Conservation (phyloP, 169 alveolate genomes). For the Plasmodium ovale region DNA sequence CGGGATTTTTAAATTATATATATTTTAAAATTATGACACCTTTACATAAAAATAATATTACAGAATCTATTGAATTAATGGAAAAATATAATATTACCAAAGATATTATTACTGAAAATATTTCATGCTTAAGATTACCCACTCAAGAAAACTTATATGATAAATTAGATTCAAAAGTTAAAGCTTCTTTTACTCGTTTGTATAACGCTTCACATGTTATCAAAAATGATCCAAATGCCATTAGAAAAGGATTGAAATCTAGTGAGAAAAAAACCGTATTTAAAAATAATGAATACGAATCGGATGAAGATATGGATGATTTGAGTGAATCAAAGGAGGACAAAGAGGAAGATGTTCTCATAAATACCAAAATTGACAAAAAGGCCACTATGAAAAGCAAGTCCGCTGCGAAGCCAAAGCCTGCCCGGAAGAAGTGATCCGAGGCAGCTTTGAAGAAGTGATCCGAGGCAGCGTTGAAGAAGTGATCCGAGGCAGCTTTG, state of each 20-base stretch:
- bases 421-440: not conserved
- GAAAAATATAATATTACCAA: conserved; percentile 78
- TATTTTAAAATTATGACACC: conserved; percentile 77
- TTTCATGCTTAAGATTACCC: conserved; percentile 78
- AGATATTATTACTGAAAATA: conserved; percentile 81
- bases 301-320: conserved; percentile 64
- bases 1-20: conserved; percentile 61
- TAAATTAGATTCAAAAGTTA: conserved; percentile 78
- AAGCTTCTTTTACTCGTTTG: conserved; percentile 79
- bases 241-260: conserved; percentile 30
- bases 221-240: conserved; percentile 49
- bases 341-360: conserved; percentile 45
- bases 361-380: conserved; percentile 29
- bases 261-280: conserved; percentile 37
- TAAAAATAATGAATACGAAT: conserved; percentile 44
- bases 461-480: too few species aligned
- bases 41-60: conserved; percentile 70
- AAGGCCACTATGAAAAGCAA: conserved; percentile 24
- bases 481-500: too few species aligned
- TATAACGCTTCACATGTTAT: conserved; percentile 71
- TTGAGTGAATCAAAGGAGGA: conserved; percentile 71
- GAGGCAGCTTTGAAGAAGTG: too few species aligned
- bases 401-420: conserved; percentile 19
- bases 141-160: conserved; percentile 83
- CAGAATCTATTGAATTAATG: conserved; percentile 76